A percentile compares a stretch with the other conserved stretches of the same genome.
Conservation (phyloP, 2,329 filamentous ascomycete species). For the Penicillium hesseltinei region DNA sequence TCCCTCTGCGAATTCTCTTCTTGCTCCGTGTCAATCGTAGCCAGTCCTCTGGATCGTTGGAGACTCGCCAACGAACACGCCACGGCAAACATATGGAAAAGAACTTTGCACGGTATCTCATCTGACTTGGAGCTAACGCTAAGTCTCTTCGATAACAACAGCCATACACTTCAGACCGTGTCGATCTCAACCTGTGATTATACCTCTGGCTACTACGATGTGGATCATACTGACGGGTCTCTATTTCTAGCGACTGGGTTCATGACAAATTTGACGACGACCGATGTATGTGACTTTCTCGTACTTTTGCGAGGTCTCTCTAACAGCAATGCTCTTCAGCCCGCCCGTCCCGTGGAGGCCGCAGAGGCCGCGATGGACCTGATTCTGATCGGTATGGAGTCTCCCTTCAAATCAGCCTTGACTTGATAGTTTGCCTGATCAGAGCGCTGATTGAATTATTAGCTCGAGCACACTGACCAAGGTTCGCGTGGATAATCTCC, state of each 20-base stretch:
- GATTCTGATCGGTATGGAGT: slow-evolving; percentile 37
- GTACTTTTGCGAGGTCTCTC: slow-evolving; percentile 13
- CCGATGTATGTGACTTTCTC: slow-evolving; percentile 46
- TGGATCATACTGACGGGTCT: slow-evolving; percentile 9
- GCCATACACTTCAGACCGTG: slow-evolving; percentile 46
- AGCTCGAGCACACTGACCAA: slow-evolving; percentile 61
- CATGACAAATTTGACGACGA: slow-evolving; percentile 85
- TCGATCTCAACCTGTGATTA: slow-evolving; percentile 48
- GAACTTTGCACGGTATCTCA: slow-evolving; percentile 35
- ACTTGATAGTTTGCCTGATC: not conserved
- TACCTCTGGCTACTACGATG: not conserved
- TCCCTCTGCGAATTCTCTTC: slow-evolving; percentile 36
- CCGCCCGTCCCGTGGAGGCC: slow-evolving; percentile 46
- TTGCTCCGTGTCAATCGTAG: slow-evolving; percentile 36
- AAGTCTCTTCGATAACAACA: slow-evolving; percentile 40
- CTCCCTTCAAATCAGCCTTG: not conserved
- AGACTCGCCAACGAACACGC: slow-evolving; percentile 25
- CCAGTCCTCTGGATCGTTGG: slow-evolving; percentile 26
- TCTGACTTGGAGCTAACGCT: slow-evolving; percentile 48
- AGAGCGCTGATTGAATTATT: slow-evolving; percentile 32
- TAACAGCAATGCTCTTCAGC: slow-evolving; percentile 29
- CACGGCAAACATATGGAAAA: slow-evolving; percentile 32
- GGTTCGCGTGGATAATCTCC: slow-evolving; percentile 82
- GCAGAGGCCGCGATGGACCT: slow-evolving; percentile 38
- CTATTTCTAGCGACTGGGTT: slow-evolving; percentile 75